Evolutionary conservation across 176 grass and related monocot genomes (phyloP).

Genomic region (Sorghum bicolor): Sorghum_bicolor_NCBIv3 NC_012872.2:69131001-69131500

Average conservation of each 20-base stretch:
- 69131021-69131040: too few relatives aligned
- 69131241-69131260: conserved; percentile 26
- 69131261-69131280: conserved; percentile 86
- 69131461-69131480: conserved; percentile 60
- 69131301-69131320: conserved; percentile 60
- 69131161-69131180: neutral
- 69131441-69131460: conserved; percentile 73
- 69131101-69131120: neutral
- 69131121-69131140: neutral
- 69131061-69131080: neutral
- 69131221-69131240: too few relatives aligned
- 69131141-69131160: too few relatives aligned
- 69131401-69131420: conserved; percentile 76
- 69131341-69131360: conserved; percentile 14
- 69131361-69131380: conserved; percentile 51
- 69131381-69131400: conserved; percentile 90
- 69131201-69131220: neutral
- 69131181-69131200: neutral
- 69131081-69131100: neutral
- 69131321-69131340: conserved; percentile 79
- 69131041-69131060: too few relatives aligned
- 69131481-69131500: conserved; percentile 95
- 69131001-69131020: too few relatives aligned
- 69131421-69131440: conserved; percentile 73
- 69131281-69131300: conserved; percentile 77